Percentiles rank a stretch among this genome's conserved stretches.
These are phyloP conservation scores for Tolypocladium sp. DNA, from an alignment of 2,329 filamentous ascomycete genomes.

Conservation along the genomic window DNA sequence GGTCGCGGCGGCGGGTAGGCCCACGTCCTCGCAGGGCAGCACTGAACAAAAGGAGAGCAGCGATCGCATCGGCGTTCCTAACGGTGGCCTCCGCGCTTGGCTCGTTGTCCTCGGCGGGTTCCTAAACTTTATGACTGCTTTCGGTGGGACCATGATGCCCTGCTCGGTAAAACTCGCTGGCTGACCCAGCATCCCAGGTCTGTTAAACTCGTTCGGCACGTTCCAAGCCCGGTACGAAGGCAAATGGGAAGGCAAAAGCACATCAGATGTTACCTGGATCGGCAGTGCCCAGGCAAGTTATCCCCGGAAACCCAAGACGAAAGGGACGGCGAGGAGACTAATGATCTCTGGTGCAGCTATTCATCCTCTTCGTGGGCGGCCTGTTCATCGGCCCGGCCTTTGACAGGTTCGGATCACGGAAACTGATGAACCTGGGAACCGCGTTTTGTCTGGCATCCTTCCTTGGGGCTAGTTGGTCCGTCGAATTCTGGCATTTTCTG, in stretches of 20 bases:
- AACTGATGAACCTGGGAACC: constrained; percentile 24
- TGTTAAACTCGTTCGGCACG: constrained; percentile 39
- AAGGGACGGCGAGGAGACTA: too few relatives aligned
- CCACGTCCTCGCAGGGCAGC: neutral
- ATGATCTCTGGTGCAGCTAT: constrained; percentile 14
- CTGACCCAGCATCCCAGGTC: constrained; percentile 6
- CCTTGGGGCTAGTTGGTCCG: constrained; percentile 21
- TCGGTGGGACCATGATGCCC: constrained; percentile 11
- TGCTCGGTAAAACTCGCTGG: neutral
- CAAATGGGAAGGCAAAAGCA: constrained; percentile 20
- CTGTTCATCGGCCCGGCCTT: constrained; percentile 27
- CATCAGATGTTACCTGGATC: constrained; percentile 30
- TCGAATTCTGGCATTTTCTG: constrained; percentile 26
- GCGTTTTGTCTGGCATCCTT: constrained; percentile 26
- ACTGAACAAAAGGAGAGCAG: neutral
- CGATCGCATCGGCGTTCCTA: constrained; percentile 7
- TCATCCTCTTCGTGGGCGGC: constrained; percentile 28
- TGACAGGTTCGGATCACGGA: constrained; percentile 28
- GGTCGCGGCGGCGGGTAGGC: neutral
- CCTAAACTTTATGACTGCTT: constrained; percentile 15
- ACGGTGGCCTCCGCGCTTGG: constrained; percentile 19
- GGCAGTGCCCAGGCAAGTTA: constrained; percentile 19
- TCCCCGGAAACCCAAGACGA: neutral
- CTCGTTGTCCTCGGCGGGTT: constrained; percentile 21
- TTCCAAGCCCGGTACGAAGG: constrained; percentile 42